A percentile compares a stretch with the other conserved stretches of the same genome.
Conservation (phyloP, 2,329 filamentous ascomycete genomes). For the Fusarium sp. region DNA sequence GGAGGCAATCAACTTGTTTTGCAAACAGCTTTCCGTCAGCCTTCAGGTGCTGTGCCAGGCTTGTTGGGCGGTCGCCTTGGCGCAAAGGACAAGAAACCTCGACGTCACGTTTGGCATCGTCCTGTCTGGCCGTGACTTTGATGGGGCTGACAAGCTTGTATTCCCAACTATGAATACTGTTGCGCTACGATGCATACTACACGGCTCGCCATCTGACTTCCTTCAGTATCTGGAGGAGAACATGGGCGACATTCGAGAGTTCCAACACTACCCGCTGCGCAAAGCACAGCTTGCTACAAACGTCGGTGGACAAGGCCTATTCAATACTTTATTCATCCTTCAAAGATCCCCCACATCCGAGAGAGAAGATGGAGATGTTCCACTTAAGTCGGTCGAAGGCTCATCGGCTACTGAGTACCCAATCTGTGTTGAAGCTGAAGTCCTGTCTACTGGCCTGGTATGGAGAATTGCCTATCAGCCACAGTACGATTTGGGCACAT, state of each 20-base stretch:
- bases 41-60: slow-evolving; percentile 83
- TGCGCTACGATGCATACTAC: slow-evolving; percentile 79
- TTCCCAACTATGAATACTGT: slow-evolving; percentile 97
- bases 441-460: slow-evolving; percentile 66
- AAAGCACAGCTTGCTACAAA: slow-evolving; percentile 69
- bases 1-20: slow-evolving; percentile 66
- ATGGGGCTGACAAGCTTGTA: slow-evolving; percentile 76
- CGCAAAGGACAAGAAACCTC: slow-evolving; percentile 73
- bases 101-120: slow-evolving; percentile 89
- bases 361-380: slow-evolving; percentile 8
- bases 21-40: slow-evolving; percentile 77
- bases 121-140: slow-evolving; percentile 86
- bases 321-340: slow-evolving; percentile 72
- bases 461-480: slow-evolving; percentile 83
- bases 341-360: slow-evolving; percentile 57
- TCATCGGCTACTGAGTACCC: slow-evolving; percentile 84
- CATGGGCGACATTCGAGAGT: slow-evolving; percentile 75
- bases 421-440: slow-evolving; percentile 86
- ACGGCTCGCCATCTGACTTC: slow-evolving; percentile 76
- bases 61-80: slow-evolving; percentile 81
- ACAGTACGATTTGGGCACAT: slow-evolving; percentile 63
- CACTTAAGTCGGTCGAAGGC: slow-evolving; percentile 77
- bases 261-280: slow-evolving; percentile 84
- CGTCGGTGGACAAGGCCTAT: slow-evolving; percentile 59
- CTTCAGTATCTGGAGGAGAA: slow-evolving; percentile 82